Percentiles rank a stretch among this genome's conserved stretches.
Conservation (phyloP, 352 stramenopile species). For the Pythium oligandrum region DNA sequence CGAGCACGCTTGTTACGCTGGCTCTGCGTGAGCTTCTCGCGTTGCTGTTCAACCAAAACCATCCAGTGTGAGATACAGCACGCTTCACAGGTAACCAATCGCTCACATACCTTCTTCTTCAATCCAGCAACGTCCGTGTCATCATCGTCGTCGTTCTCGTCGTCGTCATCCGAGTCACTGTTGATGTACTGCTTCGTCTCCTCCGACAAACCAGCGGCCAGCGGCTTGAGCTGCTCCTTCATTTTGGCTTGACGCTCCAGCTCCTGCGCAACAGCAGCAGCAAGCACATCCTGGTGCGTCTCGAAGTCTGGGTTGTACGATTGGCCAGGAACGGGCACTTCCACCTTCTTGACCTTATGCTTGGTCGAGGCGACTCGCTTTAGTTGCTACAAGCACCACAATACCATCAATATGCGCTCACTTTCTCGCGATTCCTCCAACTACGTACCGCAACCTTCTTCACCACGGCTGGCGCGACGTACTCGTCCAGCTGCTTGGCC, state of each 20-base stretch:
- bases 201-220: slow-evolving; percentile 60
- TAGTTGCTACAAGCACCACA: slow-evolving; percentile 9
- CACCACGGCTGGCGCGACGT: slow-evolving; percentile 46
- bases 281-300: slow-evolving; percentile 76
- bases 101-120: slow-evolving; percentile 21
- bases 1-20: slow-evolving; percentile 77
- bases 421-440: background rate
- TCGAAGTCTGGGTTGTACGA: slow-evolving; percentile 86
- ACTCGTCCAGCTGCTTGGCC: slow-evolving; percentile 45
- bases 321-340: slow-evolving; percentile 67
- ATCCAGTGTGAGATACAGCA: too few relatives aligned
- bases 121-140: slow-evolving; percentile 2
- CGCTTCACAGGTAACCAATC: too few relatives aligned
- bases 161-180: slow-evolving; percentile 36
- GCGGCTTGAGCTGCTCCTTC: slow-evolving; percentile 36
- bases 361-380: slow-evolving; percentile 58
- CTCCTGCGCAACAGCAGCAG: slow-evolving; percentile 62
- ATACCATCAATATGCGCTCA: too few relatives aligned
- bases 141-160: slow-evolving; percentile 34
- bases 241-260: slow-evolving; percentile 54
- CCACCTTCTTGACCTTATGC: slow-evolving; percentile 67
- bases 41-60: background rate
- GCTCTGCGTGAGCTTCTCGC: slow-evolving; percentile 57
- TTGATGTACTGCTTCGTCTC: slow-evolving; percentile 83
- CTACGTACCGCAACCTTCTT: slow-evolving; percentile 40